Percentiles rank a stretch among this genome's conserved stretches.
Evolutionary conservation across 768 basidiomycete species (phyloP).

Genomic region (Polyporus arcularius): DNA sequence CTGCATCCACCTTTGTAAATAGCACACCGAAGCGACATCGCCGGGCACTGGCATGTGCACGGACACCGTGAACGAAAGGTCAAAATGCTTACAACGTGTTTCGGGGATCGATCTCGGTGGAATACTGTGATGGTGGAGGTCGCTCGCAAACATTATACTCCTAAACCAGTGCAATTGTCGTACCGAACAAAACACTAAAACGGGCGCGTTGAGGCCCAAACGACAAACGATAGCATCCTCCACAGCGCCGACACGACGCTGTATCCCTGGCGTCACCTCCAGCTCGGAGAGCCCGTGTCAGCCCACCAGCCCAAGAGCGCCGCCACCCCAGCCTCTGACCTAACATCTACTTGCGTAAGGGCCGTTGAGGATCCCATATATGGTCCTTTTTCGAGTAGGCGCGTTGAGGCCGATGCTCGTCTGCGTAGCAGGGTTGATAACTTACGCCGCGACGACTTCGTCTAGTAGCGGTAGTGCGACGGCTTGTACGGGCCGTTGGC

Average conservation of each 20-base stretch:
- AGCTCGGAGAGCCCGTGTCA: slow-evolving; percentile 3
- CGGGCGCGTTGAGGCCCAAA: slow-evolving; percentile 32
- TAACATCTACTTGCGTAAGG: slow-evolving; percentile 16
- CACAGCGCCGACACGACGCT: slow-evolving; percentile 6
- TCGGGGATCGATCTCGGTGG: too few species aligned
- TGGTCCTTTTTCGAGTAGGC: slow-evolving; percentile 36
- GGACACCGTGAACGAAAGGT: too few species aligned
- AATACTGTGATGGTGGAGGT: too few species aligned
- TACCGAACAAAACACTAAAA: slow-evolving; percentile 5
- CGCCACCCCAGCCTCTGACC: slow-evolving; percentile 21
- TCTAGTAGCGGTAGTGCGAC: slow-evolving; percentile 65
- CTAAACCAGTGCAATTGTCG: slow-evolving; percentile 3
- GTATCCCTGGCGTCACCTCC: slow-evolving; percentile 9
- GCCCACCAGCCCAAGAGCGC: slow-evolving; percentile 18
- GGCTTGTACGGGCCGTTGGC: slow-evolving; percentile 79
- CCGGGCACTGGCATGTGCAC: too few species aligned
- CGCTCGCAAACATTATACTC: neutral
- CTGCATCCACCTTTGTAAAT: too few species aligned
- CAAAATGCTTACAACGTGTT: too few species aligned
- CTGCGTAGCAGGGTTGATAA: slow-evolving; percentile 8
- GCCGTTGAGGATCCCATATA: slow-evolving; percentile 35
- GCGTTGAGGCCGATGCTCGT: slow-evolving; percentile 56
- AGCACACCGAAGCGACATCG: too few species aligned
- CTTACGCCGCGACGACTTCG: slow-evolving; percentile 17
- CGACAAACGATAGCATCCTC: slow-evolving; percentile 16